A percentile compares a stretch with the other conserved stretches of the same genome.
Conservation (phyloP, 495 filamentous ascomycete species). For the Paragyromitra xinjiangensis region DNA sequence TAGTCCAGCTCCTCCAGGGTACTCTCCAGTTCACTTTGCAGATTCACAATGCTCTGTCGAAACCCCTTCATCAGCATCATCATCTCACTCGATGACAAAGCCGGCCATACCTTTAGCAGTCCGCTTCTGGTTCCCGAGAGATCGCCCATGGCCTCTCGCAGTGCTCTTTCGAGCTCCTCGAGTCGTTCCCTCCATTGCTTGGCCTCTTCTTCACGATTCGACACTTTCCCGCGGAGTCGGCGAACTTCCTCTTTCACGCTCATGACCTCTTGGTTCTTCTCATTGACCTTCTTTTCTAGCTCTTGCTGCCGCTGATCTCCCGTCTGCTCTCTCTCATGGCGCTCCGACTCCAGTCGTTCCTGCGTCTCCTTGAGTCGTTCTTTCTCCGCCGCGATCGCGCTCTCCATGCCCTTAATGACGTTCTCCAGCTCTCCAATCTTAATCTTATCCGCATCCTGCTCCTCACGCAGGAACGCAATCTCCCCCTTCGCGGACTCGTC, state of each 20-base stretch:
- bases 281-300: conserved; percentile 66
- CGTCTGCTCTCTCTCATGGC: conserved; percentile 84
- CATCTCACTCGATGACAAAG: conserved; percentile 25
- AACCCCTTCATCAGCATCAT: conserved; percentile 51
- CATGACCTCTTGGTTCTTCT: conserved; percentile 58
- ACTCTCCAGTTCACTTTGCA: conserved; percentile 86
- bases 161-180: conserved; percentile 84
- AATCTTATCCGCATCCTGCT: conserved; percentile 98
- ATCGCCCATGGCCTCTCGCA: conserved; percentile 84
- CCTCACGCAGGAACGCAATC: conserved; percentile 93
- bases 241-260: conserved; percentile 86
- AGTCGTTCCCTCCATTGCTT: conserved; percentile 88
- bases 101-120: conserved; percentile 72
- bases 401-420: conserved; percentile 75
- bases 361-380: conserved; percentile 82
- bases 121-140: conserved; percentile 85
- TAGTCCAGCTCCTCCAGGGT: conserved; percentile 82
- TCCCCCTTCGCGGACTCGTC: conserved; percentile 91
- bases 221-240: conserved; percentile 79
- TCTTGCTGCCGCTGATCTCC: conserved; percentile 90
- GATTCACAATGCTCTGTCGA: conserved; percentile 76
- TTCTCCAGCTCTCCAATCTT: conserved; percentile 92
- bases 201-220: conserved; percentile 83
- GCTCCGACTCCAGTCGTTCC: conserved; percentile 76
- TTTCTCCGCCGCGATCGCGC: conserved; percentile 77